Conservation (phyloP, 2,329 filamentous ascomycete species). For the Penicillium sp. region DNA sequence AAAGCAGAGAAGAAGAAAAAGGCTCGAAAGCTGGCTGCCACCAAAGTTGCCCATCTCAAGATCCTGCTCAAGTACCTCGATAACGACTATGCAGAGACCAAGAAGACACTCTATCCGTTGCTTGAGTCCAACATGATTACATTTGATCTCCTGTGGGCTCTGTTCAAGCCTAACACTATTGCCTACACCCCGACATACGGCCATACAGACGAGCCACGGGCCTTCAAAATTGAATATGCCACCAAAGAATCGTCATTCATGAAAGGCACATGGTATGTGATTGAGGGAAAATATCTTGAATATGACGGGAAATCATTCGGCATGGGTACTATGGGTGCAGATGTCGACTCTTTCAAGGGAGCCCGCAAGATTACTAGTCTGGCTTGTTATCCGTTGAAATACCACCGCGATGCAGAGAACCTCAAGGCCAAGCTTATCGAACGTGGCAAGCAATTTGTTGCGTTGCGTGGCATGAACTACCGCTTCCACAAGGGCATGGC, state of each 20-base stretch:
- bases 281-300: slow-evolving; percentile 74
- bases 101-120: slow-evolving; percentile 77
- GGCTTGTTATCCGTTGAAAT: slow-evolving; percentile 70
- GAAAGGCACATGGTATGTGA: slow-evolving; percentile 69
- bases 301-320: slow-evolving; percentile 86
- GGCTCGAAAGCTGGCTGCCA: slow-evolving; percentile 30
- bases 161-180: slow-evolving; percentile 83
- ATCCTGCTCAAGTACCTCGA: slow-evolving; percentile 73
- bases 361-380: slow-evolving; percentile 77
- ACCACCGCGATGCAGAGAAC: slow-evolving; percentile 67
- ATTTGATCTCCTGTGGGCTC: slow-evolving; percentile 81
- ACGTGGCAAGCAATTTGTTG: slow-evolving; percentile 78
- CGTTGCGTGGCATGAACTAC: slow-evolving; percentile 78
- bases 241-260: slow-evolving; percentile 66
- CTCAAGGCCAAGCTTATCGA: slow-evolving; percentile 66
- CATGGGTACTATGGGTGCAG: slow-evolving; percentile 64
- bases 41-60: slow-evolving; percentile 55
- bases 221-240: slow-evolving; percentile 76
- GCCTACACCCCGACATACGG: slow-evolving; percentile 75
- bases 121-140: slow-evolving; percentile 79
- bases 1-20: slow-evolving; percentile 54
- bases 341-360: slow-evolving; percentile 73
- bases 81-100: slow-evolving; percentile 72
- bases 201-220: slow-evolving; percentile 68
- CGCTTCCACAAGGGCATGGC: slow-evolving; percentile 78